Base-by-base conservation (phyloP, 164 flowering plant species). In the Echeveria elegans region DNA sequence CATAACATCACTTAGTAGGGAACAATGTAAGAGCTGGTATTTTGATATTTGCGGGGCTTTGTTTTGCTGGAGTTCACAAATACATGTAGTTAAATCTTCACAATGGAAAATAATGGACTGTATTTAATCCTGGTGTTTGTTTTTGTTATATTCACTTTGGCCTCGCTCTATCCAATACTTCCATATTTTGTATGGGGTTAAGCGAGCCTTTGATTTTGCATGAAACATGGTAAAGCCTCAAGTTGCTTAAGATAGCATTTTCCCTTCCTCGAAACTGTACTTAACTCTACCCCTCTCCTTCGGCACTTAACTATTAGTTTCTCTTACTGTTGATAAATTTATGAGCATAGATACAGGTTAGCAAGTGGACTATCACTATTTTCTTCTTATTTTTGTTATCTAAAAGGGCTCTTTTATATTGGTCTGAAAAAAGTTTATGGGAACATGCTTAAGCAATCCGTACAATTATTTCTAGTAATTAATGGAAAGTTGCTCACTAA, bases 291-390 rank as follows among this genome's bases (percentile, higher is more conserved):
- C 30, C 16, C 6, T 29, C 14, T 31, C 63, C 21, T 41, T 47
- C 36, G 1, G 48, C 63, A 52, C n/a, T 63, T 26, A 24, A 19
- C 47, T 23, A n/a, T 37, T 36, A 21, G 12, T 48, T 38, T 65
- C 30, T 14, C 5, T 5, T 4, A 5, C 60, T 34, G 63, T 45
- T 64, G 15, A 48, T 16, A 65, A 52, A 63, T 67, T 29, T 30
- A 24, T 53, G 69, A 71, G 73, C 67, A 74, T 72, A 71, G 61
- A 9, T 28, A 67, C 70, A 61, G 67, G 73, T 65, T 56, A 53
- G 31, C 69, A 59, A 52, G 77, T 73, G 77, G 77, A 73, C 69
- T 63, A 74, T 77, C 79, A 67, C 63, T 71, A 23, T 66, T 48
- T 71, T 58, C 71, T 50, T 52, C 29, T 52, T 52, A 11, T 52